phyloP scores from a whole-genome alignment of 805 yeast species.

The Candida chilensis region DNA sequence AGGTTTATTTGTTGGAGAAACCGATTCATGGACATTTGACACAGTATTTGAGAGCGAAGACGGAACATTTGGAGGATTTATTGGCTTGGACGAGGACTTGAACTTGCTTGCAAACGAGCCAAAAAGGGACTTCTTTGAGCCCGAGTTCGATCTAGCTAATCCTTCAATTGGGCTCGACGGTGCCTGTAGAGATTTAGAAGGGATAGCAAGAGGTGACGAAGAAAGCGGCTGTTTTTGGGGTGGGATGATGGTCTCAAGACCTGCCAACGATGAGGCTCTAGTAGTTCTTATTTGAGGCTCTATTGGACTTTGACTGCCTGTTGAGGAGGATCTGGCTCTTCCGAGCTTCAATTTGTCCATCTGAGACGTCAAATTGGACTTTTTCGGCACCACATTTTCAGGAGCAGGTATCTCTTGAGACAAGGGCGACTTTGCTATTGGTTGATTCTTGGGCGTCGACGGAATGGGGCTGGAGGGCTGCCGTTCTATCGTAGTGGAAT shows the following conservation, averaged over 20 bases:
- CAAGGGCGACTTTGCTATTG: no score
- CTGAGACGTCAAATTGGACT: slow-evolving; percentile 5
- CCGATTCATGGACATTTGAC: no score
- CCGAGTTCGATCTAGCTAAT: slow-evolving; percentile 7
- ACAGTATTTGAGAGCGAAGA: neutral
- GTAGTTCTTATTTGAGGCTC: neutral
- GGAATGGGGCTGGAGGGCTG: no score
- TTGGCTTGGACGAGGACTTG: slow-evolving; percentile 11
- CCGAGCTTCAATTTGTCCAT: slow-evolving; percentile 15
- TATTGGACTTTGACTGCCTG: neutral
- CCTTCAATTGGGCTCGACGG: slow-evolving; percentile 8
- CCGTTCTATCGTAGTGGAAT: no score
- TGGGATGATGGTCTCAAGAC: slow-evolving; percentile 4
- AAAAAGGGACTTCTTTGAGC: slow-evolving; percentile 18
- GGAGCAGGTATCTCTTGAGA: no score
- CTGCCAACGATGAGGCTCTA: slow-evolving; percentile 5
- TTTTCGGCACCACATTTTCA: neutral
- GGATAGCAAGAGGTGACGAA: slow-evolving; percentile 1
- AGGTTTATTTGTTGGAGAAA: no score
- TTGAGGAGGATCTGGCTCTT: slow-evolving; percentile 14
- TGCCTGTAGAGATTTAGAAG: slow-evolving; percentile 1
- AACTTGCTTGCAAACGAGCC: slow-evolving; percentile 30
- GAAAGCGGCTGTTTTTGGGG: slow-evolving; percentile 1
- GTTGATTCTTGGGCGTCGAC: no score
- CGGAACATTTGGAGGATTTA: slow-evolving; percentile 2